phyloP scores from a whole-genome alignment of 106 monocot species.

The Agapanthus africanus region DNA sequence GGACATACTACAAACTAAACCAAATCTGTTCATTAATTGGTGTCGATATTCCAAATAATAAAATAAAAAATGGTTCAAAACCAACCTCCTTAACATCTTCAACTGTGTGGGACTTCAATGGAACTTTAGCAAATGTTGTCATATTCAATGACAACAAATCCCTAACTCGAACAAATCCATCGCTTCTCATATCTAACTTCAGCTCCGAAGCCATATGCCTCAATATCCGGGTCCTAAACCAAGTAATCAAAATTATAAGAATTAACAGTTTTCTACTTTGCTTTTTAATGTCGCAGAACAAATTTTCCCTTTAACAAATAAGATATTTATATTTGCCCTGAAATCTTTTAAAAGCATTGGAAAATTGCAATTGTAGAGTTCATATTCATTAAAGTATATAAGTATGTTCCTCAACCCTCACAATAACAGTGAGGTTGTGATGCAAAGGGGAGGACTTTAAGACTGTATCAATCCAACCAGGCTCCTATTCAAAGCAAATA shows the following conservation, averaged over 20 bases:
- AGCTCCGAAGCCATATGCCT: slow-evolving; percentile 66
- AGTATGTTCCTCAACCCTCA: no score
- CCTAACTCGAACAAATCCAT: slow-evolving; percentile 52
- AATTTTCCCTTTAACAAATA: background rate
- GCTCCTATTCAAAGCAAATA: no score
- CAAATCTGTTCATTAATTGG: no score
- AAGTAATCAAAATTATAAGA: background rate
- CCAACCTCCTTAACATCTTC: slow-evolving; percentile 62
- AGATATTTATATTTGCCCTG: background rate
- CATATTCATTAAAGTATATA: no score
- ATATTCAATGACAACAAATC: slow-evolving; percentile 47
- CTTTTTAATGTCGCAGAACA: no score
- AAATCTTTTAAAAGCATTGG: background rate
- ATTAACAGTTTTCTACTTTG: background rate
- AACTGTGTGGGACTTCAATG: slow-evolving; percentile 46
- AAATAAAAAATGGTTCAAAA: no score
- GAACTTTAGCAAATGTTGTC: slow-evolving; percentile 52
- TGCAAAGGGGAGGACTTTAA: no score
- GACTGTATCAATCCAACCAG: no score
- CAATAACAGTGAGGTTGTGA: no score
- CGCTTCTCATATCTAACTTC: slow-evolving; percentile 48
- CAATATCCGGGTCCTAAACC: slow-evolving; percentile 45
- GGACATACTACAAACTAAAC: no score
- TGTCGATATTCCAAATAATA: no score
- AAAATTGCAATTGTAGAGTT: background rate